Evolutionary conservation across 208 protist genomes (phyloP), one percentile per base, ranked within the genome.

Genomic region (Trypanosoma melophagium): DNA sequence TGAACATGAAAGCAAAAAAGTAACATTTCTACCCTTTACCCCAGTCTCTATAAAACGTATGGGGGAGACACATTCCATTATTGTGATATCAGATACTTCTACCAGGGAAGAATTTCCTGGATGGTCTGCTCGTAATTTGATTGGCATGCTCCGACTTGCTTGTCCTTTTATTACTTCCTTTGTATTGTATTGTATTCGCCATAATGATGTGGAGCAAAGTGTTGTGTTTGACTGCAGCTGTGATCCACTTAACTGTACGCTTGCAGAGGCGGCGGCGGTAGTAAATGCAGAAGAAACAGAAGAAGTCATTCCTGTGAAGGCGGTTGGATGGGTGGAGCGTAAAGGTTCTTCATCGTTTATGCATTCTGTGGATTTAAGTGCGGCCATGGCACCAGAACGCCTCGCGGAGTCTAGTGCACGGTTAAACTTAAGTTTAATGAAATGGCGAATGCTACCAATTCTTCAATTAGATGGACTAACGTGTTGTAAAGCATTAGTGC

Each of bases 401-500:
- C 69, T 94, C 22, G 89, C 89, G 13, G 80, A 94, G 47, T 74
- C 66, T 28, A 81, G 79, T 60, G 75, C 91, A 16, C 75, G 78
- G 17, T 79, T 95, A 57, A 99, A 99, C 82, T 64, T 99, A 4
- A 80, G 90, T 38, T 76, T 99, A 56, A 99, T 99, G 98, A 92
- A 97, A 67, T 99, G 98, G 98, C 86, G 98, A 22, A 83, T 98
- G 74, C 54, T 98, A 51, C 98, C 98, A 0, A 69, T 80, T 17
- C 77, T 99, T 10, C 70, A 98, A 22, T 83, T 99, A 24, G 86
- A 95, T n/a, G 45, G 54, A 14, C 60, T 99, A 0, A 63, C 81
- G n/a, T n/a, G 59, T 17, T 94, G 89, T 58, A 90, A 80, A 59
- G 97, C 90, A 35, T 83, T 99, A 0, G 73, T 99, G 9, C 77